Evolutionary conservation across 805 yeast genomes (phyloP).

Genomic region (Wickerhamiella nectarea): DNA sequence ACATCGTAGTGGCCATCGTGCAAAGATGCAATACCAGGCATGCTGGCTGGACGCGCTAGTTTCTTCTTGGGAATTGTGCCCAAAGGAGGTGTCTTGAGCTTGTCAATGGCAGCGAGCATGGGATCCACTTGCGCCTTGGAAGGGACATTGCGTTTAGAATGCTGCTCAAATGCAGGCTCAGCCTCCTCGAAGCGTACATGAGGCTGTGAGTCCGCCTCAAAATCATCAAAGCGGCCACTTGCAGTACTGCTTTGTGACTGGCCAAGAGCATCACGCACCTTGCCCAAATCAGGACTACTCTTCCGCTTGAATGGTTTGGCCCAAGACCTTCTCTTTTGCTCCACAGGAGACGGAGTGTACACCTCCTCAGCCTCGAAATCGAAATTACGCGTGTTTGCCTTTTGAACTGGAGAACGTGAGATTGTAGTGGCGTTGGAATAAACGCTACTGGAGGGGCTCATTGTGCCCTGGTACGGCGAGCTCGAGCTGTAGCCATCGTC

Average conservation of each 20-base stretch:
- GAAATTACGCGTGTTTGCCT: not conserved
- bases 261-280: slow-evolving; percentile 17
- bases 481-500: slow-evolving; percentile 11
- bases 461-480: slow-evolving; percentile 16
- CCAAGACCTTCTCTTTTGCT: slow-evolving; percentile 28
- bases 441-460: slow-evolving; percentile 19
- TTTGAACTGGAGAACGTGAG: slow-evolving; percentile 5
- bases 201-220: not conserved
- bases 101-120: slow-evolving; percentile 40
- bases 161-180: not conserved
- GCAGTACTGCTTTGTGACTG: not conserved
- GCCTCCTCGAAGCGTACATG: slow-evolving; percentile 1
- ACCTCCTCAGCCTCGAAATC: slow-evolving; percentile 3
- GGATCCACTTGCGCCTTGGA: slow-evolving; percentile 30
- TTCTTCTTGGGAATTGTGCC: not conserved
- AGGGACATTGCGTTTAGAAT: not conserved
- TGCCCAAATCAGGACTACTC: slow-evolving; percentile 24
- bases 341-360: not conserved
- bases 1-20: not conserved
- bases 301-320: slow-evolving; percentile 32
- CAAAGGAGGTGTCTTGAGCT: slow-evolving; percentile 25
- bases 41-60: slow-evolving; percentile 12
- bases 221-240: not conserved
- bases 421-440: slow-evolving; percentile 18
- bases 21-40: slow-evolving; percentile 12